Conservation (phyloP, 1,139 yeast species). For the Lipomyces yarrowii region DNA sequence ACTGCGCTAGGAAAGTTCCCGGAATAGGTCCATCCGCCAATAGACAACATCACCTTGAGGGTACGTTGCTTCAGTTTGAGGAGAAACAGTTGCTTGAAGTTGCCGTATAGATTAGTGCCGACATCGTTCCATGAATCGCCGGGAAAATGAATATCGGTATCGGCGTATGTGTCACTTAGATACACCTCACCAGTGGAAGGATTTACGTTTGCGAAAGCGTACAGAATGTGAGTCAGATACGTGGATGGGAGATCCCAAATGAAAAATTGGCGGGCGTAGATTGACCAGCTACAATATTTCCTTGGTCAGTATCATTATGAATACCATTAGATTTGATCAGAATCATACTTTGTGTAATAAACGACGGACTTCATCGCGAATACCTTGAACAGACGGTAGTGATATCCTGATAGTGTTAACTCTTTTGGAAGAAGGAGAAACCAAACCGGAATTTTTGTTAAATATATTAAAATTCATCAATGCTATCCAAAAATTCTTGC, state of each 20-base stretch:
- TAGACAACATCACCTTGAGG: conserved; percentile 65
- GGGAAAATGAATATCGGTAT: conserved; percentile 39
- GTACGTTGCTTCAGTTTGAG: conserved; percentile 54
- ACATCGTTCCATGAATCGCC: conserved; percentile 22
- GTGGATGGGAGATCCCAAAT: conserved; percentile 67
- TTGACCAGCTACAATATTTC: conserved; percentile 61
- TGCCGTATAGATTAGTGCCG: conserved; percentile 45
- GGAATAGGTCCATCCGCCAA: conserved; percentile 87
- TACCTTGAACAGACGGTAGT: not conserved
- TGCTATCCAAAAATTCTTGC: not conserved
- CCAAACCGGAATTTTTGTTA: not conserved
- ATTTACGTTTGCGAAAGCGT: conserved; percentile 72
- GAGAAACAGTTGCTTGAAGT: conserved; percentile 58
- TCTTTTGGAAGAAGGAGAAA: not conserved
- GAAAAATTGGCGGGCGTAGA: conserved; percentile 61
- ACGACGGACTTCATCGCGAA: not conserved
- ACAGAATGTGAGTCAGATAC: conserved; percentile 66
- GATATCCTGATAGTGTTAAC: not conserved
- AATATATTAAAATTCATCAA: not conserved
- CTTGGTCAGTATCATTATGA: not conserved
- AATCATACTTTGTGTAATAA: not conserved
- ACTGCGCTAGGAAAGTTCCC: conserved; percentile 55
- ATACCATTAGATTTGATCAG: too few species aligned
- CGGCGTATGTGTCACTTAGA: conserved; percentile 71
- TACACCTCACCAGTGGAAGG: conserved; percentile 55